Evolutionary conservation across 2,329 filamentous ascomycete species (phyloP).

Genomic region (Akanthomyces muscarius): DNA sequence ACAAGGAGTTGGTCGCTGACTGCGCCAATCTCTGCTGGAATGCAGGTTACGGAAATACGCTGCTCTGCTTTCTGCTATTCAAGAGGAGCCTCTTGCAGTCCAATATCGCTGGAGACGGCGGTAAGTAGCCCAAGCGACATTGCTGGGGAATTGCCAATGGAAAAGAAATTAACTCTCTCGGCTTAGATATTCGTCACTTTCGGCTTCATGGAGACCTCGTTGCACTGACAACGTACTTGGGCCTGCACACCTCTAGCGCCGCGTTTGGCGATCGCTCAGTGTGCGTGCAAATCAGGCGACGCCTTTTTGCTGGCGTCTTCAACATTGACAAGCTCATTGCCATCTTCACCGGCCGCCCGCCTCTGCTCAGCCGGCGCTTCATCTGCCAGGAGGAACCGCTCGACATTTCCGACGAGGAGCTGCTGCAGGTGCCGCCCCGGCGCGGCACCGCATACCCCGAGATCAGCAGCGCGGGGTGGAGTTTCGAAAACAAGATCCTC

Average conservation of each 20-base stretch:
- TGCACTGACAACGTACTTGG: constrained; percentile 18
- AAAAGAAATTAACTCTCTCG: neutral
- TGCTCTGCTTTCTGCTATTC: constrained; percentile 31
- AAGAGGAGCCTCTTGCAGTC: constrained; percentile 32
- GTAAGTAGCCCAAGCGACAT: constrained; percentile 22
- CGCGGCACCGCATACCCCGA: constrained; percentile 16
- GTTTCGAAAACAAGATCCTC: constrained; percentile 28
- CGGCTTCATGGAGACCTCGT: constrained; percentile 18
- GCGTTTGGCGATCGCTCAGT: constrained; percentile 13
- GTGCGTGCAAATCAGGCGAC: constrained; percentile 18
- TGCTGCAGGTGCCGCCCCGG: constrained; percentile 30
- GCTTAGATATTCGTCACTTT: constrained; percentile 15
- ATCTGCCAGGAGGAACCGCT: constrained; percentile 37
- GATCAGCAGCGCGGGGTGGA: constrained; percentile 38
- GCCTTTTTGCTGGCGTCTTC: constrained; percentile 32
- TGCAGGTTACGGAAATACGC: constrained; percentile 26
- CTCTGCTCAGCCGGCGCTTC: constrained; percentile 34
- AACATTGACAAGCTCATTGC: constrained; percentile 35
- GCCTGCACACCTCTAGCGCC: constrained; percentile 14
- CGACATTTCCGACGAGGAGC: constrained; percentile 35
- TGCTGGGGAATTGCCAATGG: neutral
- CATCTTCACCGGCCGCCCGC: constrained; percentile 41
- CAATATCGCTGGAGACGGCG: constrained; percentile 33
- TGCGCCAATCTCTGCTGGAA: constrained; percentile 30
- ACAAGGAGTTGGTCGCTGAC: constrained; percentile 17